Evolutionary conservation across 1,139 yeast genomes (phyloP).

Genomic region (Geotrichum restrictum): DNA sequence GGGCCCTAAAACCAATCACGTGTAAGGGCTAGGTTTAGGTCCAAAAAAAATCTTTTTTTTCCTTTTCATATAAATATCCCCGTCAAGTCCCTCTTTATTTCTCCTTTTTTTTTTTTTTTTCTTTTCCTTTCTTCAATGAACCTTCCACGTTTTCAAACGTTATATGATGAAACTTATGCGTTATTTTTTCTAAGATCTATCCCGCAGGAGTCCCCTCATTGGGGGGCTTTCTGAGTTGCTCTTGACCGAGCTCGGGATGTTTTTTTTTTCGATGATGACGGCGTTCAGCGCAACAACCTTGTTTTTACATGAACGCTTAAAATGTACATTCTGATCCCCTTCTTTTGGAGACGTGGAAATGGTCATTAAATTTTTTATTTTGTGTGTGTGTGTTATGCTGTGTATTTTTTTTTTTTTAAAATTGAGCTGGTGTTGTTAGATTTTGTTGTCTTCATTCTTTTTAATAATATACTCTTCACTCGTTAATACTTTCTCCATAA

Average conservation of each 20-base stretch:
- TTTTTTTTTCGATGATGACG: slow-evolving; percentile 38
- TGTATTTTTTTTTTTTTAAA: neutral
- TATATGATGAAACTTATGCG: slow-evolving; percentile 38
- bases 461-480: too few relatives aligned
- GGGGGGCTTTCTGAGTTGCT: slow-evolving; percentile 27
- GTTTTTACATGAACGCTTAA: slow-evolving; percentile 36
- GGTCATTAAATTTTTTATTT: slow-evolving; percentile 8
- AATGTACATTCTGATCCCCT: slow-evolving; percentile 33
- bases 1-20: too few relatives aligned
- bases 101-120: slow-evolving; percentile 7
- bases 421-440: too few relatives aligned
- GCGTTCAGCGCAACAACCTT: slow-evolving; percentile 42
- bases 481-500: too few relatives aligned
- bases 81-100: too few relatives aligned
- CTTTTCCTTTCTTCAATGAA: slow-evolving; percentile 29
- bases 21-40: neutral
- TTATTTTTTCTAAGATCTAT: slow-evolving; percentile 28
- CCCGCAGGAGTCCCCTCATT: slow-evolving; percentile 30
- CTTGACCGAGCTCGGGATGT: slow-evolving; percentile 42
- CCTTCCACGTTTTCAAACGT: slow-evolving; percentile 40
- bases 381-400: neutral
- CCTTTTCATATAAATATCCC: too few relatives aligned
- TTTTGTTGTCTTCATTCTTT: too few relatives aligned
- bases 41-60: too few relatives aligned
- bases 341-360: neutral